These are phyloP conservation scores for Saturnispora sekii DNA, from an alignment of 805 yeast species.

Conservation along the genomic window DNA sequence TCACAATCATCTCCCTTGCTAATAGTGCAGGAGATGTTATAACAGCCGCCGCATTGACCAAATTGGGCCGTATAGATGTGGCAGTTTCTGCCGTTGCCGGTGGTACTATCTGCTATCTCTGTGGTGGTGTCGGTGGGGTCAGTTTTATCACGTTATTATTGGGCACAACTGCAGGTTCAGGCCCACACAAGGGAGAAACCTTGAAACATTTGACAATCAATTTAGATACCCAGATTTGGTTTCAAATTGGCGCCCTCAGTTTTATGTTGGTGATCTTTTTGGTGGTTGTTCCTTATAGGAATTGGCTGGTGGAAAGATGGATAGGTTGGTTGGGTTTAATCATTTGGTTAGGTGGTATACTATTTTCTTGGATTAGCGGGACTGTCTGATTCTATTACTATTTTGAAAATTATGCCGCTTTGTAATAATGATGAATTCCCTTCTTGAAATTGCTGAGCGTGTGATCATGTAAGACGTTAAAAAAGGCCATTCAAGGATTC, in stretches of 20 bases:
- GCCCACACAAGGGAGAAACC: conserved; percentile 5
- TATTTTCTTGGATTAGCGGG: conserved; percentile 5
- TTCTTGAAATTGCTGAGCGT: neutral
- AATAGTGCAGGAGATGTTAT: conserved; percentile 45
- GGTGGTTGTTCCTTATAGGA: conserved; percentile 34
- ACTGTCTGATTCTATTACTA: neutral
- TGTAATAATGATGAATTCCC: neutral
- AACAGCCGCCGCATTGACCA: conserved; percentile 37
- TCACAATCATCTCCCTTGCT: conserved; percentile 38
- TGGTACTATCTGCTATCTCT: conserved; percentile 38
- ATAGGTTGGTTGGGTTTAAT: conserved; percentile 29
- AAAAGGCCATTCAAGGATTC: too few species aligned
- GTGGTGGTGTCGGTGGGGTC: conserved; percentile 43
- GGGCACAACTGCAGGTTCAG: conserved; percentile 5
- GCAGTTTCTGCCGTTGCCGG: conserved; percentile 48
- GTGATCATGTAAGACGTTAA: too few species aligned
- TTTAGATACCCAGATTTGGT: conserved; percentile 31
- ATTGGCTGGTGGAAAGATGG: conserved; percentile 35
- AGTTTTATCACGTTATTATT: conserved; percentile 26
- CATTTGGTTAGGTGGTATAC: conserved; percentile 25
- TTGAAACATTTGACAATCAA: conserved; percentile 30
- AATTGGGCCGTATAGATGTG: conserved; percentile 29
- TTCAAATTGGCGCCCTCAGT: conserved; percentile 26
- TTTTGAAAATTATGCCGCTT: neutral
- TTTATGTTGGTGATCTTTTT: conserved; percentile 30